Evolutionary conservation across 2,329 filamentous ascomycete species (phyloP).

Genomic region (Byssoonygena ceratinophila): DNA sequence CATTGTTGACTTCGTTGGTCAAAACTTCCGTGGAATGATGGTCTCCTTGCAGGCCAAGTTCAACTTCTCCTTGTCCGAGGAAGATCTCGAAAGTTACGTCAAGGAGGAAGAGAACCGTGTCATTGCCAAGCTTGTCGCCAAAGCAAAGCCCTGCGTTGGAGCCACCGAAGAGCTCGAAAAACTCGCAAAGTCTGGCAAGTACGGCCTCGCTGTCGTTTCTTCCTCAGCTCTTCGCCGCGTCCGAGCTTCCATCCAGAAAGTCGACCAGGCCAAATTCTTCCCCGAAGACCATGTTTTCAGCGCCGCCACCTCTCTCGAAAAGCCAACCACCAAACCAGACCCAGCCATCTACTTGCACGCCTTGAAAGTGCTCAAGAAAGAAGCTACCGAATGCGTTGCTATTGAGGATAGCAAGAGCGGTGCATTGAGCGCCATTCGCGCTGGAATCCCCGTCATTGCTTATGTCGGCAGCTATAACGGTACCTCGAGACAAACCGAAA

Average conservation of each 20-base stretch:
- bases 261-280: conserved; percentile 72
- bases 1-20: conserved; percentile 78
- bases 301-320: conserved; percentile 64
- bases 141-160: conserved; percentile 57
- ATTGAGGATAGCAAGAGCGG: conserved; percentile 86
- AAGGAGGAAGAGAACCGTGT: conserved; percentile 69
- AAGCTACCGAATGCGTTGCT: conserved; percentile 61
- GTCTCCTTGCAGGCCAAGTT: conserved; percentile 62
- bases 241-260: conserved; percentile 65
- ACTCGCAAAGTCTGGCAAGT: conserved; percentile 52
- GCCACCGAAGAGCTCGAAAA: conserved; percentile 57
- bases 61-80: conserved; percentile 56
- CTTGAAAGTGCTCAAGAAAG: conserved; percentile 61
- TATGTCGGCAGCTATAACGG: conserved; percentile 70
- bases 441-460: conserved; percentile 68
- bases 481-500: conserved; percentile 51
- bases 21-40: conserved; percentile 93
- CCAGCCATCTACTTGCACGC: conserved; percentile 78
- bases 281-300: conserved; percentile 64
- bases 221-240: conserved; percentile 71
- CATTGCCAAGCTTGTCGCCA: conserved; percentile 63
- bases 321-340: conserved; percentile 82
- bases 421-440: conserved; percentile 63
- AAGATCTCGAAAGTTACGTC: conserved; percentile 65
- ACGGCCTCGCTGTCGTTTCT: conserved; percentile 68